Evolutionary conservation across 73 alveolate species (phyloP).

Genomic region (Durusdinium trenchii): DNA sequence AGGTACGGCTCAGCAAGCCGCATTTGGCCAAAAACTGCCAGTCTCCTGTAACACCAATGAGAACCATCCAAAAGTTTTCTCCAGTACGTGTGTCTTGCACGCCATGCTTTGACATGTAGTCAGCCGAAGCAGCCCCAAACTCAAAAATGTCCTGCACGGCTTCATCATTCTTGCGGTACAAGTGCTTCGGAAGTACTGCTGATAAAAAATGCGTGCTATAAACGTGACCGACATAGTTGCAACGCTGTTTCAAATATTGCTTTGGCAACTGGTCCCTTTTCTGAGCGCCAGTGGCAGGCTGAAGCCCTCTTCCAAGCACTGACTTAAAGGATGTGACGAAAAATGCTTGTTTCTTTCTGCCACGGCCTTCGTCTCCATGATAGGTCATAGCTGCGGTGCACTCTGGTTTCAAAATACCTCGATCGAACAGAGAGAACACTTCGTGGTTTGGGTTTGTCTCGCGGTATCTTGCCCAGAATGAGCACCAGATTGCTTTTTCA

Average conservation of each 20-base stretch:
- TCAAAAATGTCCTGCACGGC: not conserved
- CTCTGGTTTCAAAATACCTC: not conserved
- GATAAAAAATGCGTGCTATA: not conserved
- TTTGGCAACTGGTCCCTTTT: not conserved
- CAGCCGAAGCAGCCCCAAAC: not conserved
- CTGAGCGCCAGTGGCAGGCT: not conserved
- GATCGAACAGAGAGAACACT: not conserved
- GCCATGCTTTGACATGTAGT: not conserved
- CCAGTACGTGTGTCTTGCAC: not conserved
- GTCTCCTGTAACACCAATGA: slow-evolving; percentile 16
- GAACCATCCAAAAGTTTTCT: not conserved
- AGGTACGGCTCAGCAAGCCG: not conserved
- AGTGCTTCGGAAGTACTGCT: not conserved
- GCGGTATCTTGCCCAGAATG: not conserved
- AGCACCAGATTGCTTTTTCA: not conserved
- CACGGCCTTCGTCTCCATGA: slow-evolving; percentile 52
- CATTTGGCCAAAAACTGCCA: not conserved
- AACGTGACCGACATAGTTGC: not conserved
- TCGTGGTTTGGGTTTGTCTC: not conserved
- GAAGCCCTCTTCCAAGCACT: not conserved
- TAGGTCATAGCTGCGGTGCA: not conserved
- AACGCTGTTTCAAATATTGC: not conserved
- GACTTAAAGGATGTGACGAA: not conserved
- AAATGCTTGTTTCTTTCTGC: not conserved
- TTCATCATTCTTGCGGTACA: not conserved